Evolutionary conservation across 495 filamentous ascomycete species (phyloP), one percentile per base, ranked within the genome.

Genomic region (Coniosporium apollinis): DNA sequence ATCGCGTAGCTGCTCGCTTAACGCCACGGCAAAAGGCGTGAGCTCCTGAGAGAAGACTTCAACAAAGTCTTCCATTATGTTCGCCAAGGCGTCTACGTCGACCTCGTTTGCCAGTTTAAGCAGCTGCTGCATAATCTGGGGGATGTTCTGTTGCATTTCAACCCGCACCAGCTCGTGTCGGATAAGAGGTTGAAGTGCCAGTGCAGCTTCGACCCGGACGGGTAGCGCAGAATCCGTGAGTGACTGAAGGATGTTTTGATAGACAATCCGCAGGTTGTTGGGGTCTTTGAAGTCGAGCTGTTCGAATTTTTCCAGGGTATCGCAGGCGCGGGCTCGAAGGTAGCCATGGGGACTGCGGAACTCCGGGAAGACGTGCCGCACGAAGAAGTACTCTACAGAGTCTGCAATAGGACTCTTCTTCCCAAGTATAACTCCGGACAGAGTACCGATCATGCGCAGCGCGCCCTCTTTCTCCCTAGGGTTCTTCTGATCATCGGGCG

Each of bases 61-160:
- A 33, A 97, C 89, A 53, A 96, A 96, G 47, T 97, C 91, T 54
- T 97, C 89, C 89, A 94, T 94, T n/a, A 94, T 85, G 46, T 93
- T 93, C n/a, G 85, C 83, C 14, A 94, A 57, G 13, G 85, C 82
- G 56, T 94, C 85, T 33, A 94, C 86, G 46, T 93, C 85, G 29
- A 84, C 84, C 58, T 94, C 85, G 50, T 94, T 94, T 18, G 89
- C 87, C 39, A 97, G 61, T 59, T 96, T 96, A 20, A 97, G 68
- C 11, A 97, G 64, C 57, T 96, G 85, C 58, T 97, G 89, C 89
- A 97, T 97, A 52, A 97, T 94, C 49, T 92, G 86, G n/a, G 91
- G 85, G 36, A 97, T 97, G 55, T 83, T 94, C 49, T 87, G 74
- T 59, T 94, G 84, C 91, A 97, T 96, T 43, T 76, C 83, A 14